Percentiles rank a stretch among this genome's conserved stretches.
phyloP scores from a whole-genome alignment of 495 filamentous ascomycete species.

The Paragyromitra xinjiangensis region DNA sequence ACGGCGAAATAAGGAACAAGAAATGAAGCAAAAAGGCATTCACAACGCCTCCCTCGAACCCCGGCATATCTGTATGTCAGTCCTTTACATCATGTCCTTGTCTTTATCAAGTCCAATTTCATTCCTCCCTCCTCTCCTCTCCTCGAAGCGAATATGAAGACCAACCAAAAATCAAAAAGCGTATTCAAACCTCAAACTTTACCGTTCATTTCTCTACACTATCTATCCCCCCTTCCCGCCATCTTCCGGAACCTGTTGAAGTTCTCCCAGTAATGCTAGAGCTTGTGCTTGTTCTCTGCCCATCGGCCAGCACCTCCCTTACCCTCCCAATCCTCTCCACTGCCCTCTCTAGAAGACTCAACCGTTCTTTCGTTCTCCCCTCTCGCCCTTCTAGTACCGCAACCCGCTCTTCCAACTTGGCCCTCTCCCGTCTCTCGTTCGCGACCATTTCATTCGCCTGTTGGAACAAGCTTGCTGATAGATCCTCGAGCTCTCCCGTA shows the following conservation, averaged over 20 bases:
- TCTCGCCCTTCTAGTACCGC: constrained; percentile 74
- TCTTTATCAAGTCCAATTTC: background rate
- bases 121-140: background rate
- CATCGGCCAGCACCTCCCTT: constrained; percentile 65
- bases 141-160: background rate
- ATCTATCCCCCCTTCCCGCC: background rate
- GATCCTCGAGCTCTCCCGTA: constrained; percentile 84
- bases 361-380: constrained; percentile 71
- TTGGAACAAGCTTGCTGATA: constrained; percentile 84
- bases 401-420: constrained; percentile 79
- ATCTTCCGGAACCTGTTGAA: constrained; percentile 5
- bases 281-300: constrained; percentile 14
- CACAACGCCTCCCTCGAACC: constrained; percentile 18
- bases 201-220: background rate
- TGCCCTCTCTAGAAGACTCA: constrained; percentile 80
- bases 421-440: constrained; percentile 79
- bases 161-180: background rate
- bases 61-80: constrained; percentile 17
- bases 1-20: background rate
- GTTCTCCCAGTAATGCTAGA: constrained; percentile 6
- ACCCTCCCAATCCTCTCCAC: constrained; percentile 80
- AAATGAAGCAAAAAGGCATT: constrained; percentile 9
- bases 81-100: constrained; percentile 21
- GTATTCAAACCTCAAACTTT: constrained; percentile 4
- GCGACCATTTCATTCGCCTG: constrained; percentile 99